Base-by-base conservation (phyloP, 257 asterid species). In the Lithospermum erythrorhizon region DNA sequence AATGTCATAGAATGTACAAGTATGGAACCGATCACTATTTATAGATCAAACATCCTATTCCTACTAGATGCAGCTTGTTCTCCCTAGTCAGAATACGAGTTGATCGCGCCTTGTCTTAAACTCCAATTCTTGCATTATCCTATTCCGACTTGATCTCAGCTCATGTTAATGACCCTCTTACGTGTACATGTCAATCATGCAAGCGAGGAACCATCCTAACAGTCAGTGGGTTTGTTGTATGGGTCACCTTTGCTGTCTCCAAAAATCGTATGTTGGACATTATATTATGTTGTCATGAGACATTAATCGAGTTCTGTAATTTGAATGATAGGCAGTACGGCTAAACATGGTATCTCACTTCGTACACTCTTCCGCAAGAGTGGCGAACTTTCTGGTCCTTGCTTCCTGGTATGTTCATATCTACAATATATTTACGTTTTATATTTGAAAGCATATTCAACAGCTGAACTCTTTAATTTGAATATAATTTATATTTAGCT, bases 281-380 rank as follows among this genome's bases (percentile, higher is more conserved):
- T 21, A 47, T 49, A 59, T 45, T 68, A 37, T 53, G 19, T 24
- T 29, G 23, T 56, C n/a, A 61, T 64, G 58, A 70, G 58, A 59
- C 62, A 73, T 79, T 75, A 80, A 71, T 66, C 53, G 55, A 64
- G 70, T 59, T 67, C 37, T 25, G 69, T 75, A 69, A 75, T 66
- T 75, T 80, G 76, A 78, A 78, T 86, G 96, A 82, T 83, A 89
- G 86, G 86, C 98, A 91, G 98, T 83, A 82, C 95, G 70, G 93
- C 72, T 62, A 91, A 83, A 77, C 76, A 91, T 76, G 98, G 98
- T 72, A 88, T 86, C 78, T 91, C 98, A 66, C 88, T 91, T 62
- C 94, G 85, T 22, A 91, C 98, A 10, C 96, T 91, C 35, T 64
- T 85, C 62, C 85, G 94, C 56, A 91, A 70, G 70, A 81, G 87